Base-by-base conservation (phyloP, 2,329 filamentous ascomycete species). In the Colletotrichum acutatum region DNA sequence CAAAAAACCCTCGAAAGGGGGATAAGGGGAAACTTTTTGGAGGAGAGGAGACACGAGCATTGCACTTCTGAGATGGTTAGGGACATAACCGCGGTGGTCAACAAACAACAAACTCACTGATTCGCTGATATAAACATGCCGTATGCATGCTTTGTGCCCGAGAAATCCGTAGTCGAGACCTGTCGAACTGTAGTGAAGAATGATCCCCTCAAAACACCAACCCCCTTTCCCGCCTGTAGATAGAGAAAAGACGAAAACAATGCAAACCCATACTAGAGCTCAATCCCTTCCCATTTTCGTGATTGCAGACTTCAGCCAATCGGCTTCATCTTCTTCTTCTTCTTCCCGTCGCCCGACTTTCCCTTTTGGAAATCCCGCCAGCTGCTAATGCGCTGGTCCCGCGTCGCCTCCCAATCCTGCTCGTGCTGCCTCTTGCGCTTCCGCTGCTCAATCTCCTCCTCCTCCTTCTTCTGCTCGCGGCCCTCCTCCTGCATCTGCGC, bases 401-500 rank as follows among this genome's bases (percentile, higher is more conserved):
- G 87, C 30, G 93, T 97, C 79, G 94, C 92, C 86, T 99, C 97
- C 97, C 97, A 99, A 75, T 95, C 93, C 84, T 97, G 91, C 76
- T 98, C 95, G 82, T 97, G 94, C 80, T 98, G 95, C 73, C 97
- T 89, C 89, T 96, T 96, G 77, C 93, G 89, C 85, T 95, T 96
- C 78, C 94, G 87, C 77, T 89, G 90, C 78, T 96, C 95, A 11
- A 93, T 74, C 84, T 98, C 96, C 77, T 95, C 94, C 26, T 99
- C 97, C 78, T 92, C 92, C 81, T 93, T 93, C 80, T 91, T 90
- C 88, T 97, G 92, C 86, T 97, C 93, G 67, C 97, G 89, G 7
- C 97, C 97, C 83, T 99, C 96, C 83, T 99, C 97, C 83, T 97
- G 95, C 92, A 99, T 93, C 86, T 97, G 94, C 53, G 94, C 97